A percentile compares a stretch with the other conserved stretches of the same genome.
Evolutionary conservation across 768 basidiomycete genomes (phyloP).

Genomic region (Lactifluus volemus): DNA sequence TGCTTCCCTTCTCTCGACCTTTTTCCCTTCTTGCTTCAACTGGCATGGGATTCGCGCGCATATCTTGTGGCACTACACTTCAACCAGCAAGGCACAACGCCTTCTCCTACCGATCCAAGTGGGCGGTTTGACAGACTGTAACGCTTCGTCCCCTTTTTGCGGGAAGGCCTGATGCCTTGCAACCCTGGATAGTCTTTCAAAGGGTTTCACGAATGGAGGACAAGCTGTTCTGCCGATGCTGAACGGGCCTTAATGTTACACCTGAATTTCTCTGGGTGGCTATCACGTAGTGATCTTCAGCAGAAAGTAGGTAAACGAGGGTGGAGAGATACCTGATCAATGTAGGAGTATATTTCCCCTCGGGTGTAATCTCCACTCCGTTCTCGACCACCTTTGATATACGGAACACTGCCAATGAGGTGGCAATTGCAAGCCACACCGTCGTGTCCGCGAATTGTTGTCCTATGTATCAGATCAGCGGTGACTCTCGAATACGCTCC

Average conservation of each 20-base stretch:
- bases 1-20: too few relatives aligned
- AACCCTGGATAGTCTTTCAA: too few relatives aligned
- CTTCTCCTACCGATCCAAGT: too few relatives aligned
- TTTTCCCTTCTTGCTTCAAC: too few relatives aligned
- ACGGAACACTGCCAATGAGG: constrained; percentile 8
- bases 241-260: not conserved
- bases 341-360: not conserved
- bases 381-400: constrained; percentile 5
- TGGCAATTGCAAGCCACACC: constrained; percentile 8
- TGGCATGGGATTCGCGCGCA: too few relatives aligned
- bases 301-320: not conserved
- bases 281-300: not conserved
- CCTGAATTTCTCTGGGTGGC: constrained; percentile 5
- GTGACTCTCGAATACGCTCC: not conserved
- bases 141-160: too few relatives aligned
- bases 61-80: too few relatives aligned
- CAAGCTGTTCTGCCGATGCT: too few relatives aligned
- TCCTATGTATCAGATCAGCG: not conserved
- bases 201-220: too few relatives aligned
- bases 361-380: constrained; percentile 2
- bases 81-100: too few relatives aligned
- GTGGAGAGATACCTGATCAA: not conserved
- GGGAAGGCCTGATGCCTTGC: too few relatives aligned
- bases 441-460: constrained; percentile 7
- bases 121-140: too few relatives aligned